Evolutionary conservation across 768 basidiomycete genomes (phyloP), one percentile per base, ranked within the genome.

Genomic region (Leccinum obscurum): DNA sequence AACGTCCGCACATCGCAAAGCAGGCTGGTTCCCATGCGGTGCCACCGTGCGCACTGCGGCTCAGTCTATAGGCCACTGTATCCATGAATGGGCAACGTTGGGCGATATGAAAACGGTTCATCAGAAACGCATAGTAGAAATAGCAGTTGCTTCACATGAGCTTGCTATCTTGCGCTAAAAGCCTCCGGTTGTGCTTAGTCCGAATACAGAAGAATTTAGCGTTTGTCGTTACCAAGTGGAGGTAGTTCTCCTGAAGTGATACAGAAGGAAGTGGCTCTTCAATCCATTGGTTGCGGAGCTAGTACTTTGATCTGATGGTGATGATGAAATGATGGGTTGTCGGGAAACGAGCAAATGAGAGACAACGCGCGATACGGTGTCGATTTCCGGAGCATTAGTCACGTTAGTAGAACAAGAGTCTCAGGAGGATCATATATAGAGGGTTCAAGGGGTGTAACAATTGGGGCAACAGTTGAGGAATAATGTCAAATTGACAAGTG

Each of bases 51-150:
- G 54, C 57, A 54, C 20, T 26, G 48, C 24, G 57, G 37, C 39
- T 32, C 37, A 52, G 44, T 44, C 37, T 48, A 62, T 37, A 59
- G 65, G 56, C 41, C 44, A 61, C 58, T 37, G 44, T 56, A 68
- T 48, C 48, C 37, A 64, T 52, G 53, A 54, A 68, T 49, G 44
- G 59, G 52, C 39, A 66, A 49, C 51, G 55, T 60, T 67, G 64
- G 62, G 68, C 64, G 64, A 64, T 70, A 70, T 71, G 69, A 64
- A 64, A 52, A 59, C 41, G 44, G 67, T 66, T 64, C 9, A 67
- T 62, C 57, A 68, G 61, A 62, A 51, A 60, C 9, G 32, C 44
- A 6, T 46, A 10, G 34, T 67, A 62, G 58, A 65, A 52, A 64
- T 59, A 55, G 54, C 17, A 41, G n/a, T 52, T 50, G 34, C 61